Evolutionary conservation across 2,329 filamentous ascomycete species (phyloP), one percentile per base, ranked within the genome.

Genomic region (Laburnicola sp.): DNA sequence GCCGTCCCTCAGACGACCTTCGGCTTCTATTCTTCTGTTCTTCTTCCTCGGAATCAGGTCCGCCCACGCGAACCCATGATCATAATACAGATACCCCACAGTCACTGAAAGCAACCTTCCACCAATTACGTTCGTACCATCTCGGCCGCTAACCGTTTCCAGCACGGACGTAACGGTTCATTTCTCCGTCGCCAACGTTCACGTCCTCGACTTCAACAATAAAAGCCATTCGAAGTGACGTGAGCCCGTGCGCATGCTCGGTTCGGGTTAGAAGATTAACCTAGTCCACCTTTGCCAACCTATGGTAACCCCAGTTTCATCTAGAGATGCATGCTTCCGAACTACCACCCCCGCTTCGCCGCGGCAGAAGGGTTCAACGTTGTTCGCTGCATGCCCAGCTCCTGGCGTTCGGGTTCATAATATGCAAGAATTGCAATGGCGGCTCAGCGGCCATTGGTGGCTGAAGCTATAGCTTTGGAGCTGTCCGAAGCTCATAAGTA

Each of bases 171-270:
- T 42, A 45, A 41, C 22, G 38, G 30, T 10, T 30, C 40, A 21
- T 53, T 57, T 10, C 56, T 68, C 64, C 64, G 64, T 51, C 36
- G 28, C 54, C 58, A 60, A 40, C 35, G 39, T 38, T 40, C 57
- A 64, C 59, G 54, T 58, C 45, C 39, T 43, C 38, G 51, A 30
- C 50, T 41, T 54, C 38, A 37, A 41, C 34, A 22, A 23, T 26
- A 22, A n/a, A 27, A 51, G 56, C 38, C 40, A 34, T 53, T 42
- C 31, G 52, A 54, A 54, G 62, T 48, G 47, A 54, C 52, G 42
- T 47, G 52, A 37, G 43, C 22, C 54, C 52, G 27, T 50, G 48
- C 43, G 56, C 51, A 44, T 37, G 49, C 55, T 58, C 51, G 41
- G 53, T 42, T 39, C 47, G 54, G 44, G 53, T 54, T 55, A 54